Conservation (phyloP, 306 rosid genomes). For the Pterocarpus macrocarpus region DNA sequence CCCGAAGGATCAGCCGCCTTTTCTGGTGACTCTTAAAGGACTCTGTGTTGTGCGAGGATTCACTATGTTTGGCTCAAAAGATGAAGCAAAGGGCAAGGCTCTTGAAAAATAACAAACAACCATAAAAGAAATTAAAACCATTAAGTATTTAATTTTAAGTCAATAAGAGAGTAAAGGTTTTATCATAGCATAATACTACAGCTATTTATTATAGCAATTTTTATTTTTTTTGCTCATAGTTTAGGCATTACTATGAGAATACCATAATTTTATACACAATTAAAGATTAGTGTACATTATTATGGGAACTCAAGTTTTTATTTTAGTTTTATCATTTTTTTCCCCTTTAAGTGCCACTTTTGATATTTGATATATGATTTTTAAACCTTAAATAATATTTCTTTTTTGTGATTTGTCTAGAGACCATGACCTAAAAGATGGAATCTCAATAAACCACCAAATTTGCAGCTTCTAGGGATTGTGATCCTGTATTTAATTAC, state of each 20-base stretch:
- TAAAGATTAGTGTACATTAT: too few species aligned
- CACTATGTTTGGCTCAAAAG: conserved; percentile 38
- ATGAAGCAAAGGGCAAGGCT: conserved; percentile 48
- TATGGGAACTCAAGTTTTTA: too few species aligned
- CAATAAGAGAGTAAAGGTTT: too few species aligned
- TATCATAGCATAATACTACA: too few species aligned
- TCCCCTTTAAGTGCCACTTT: too few species aligned
- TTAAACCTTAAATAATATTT: not conserved
- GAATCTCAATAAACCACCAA: conserved; percentile 71
- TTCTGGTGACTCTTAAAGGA: conserved; percentile 74
- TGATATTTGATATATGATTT: too few species aligned
- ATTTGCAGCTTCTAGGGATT: conserved; percentile 61
- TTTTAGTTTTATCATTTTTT: too few species aligned
- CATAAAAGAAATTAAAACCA: conserved; percentile 50
- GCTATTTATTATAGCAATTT: too few species aligned
- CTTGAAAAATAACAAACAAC: conserved; percentile 31
- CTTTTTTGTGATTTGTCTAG: conserved; percentile 34
- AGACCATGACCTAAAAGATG: conserved; percentile 48
- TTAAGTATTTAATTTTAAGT: too few species aligned
- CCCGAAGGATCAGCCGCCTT: conserved; percentile 98
- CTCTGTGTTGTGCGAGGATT: conserved; percentile 60
- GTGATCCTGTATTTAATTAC: conserved; percentile 43
- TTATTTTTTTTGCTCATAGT: too few species aligned
- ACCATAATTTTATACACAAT: too few species aligned
- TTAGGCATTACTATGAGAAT: too few species aligned